Conservation (phyloP, 257 asterid genomes). For the Haberlea rhodopensis region DNA sequence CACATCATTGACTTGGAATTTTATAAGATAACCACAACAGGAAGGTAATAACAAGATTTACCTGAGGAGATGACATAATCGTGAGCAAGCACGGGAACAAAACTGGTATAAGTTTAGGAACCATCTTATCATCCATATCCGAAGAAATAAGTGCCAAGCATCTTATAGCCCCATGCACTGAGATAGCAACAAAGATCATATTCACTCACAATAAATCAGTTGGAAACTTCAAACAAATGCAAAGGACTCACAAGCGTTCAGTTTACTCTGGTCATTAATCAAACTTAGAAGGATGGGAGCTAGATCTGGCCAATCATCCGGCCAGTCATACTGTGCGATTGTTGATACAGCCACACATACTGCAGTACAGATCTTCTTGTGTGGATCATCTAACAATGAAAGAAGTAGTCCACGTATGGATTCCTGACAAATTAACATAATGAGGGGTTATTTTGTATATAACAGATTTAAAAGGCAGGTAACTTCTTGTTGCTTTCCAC, state of each 20-base stretch:
- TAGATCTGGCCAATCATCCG: conserved; percentile 94
- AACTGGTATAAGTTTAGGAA: conserved; percentile 67
- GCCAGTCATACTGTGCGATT: conserved; percentile 88
- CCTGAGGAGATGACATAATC: conserved; percentile 91
- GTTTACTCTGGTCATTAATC: conserved; percentile 60
- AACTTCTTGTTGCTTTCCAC: conserved; percentile 18
- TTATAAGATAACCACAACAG: conserved; percentile 18
- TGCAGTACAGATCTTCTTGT: conserved; percentile 81
- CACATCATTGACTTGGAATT: conserved; percentile 1
- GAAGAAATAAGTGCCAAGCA: conserved; percentile 84
- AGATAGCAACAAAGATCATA: conserved; percentile 25
- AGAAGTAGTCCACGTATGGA: conserved; percentile 66
- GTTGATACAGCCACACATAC: conserved; percentile 80
- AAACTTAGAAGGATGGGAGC: conserved; percentile 62
- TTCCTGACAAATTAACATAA: conserved; percentile 44
- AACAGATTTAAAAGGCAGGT: conserved; percentile 8
- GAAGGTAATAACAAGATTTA: conserved; percentile 33
- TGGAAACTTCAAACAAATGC: conserved; percentile 11
- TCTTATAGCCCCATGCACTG: conserved; percentile 94
- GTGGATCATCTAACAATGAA: conserved; percentile 68
- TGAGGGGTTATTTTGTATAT: conserved; percentile 17
- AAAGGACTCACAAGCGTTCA: conserved; percentile 64
- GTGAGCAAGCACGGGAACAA: conserved; percentile 75
- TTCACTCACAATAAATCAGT: conserved; percentile 9
- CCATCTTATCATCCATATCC: conserved; percentile 92